Evolutionary conservation across 169 alveolate genomes (phyloP), one percentile per base, ranked within the genome.

Genomic region (Plasmodium berghei): DNA sequence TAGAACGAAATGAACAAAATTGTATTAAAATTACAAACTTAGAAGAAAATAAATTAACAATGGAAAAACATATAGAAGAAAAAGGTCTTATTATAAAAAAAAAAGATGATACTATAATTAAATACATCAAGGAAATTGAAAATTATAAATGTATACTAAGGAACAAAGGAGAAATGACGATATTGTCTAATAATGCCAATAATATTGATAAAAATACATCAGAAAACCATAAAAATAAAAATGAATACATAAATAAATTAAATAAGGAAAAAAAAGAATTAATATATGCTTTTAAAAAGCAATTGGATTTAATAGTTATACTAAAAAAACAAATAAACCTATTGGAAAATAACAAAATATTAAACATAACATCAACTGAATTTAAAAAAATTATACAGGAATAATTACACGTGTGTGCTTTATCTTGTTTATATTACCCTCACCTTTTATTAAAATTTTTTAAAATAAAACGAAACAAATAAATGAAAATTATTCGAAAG

Each of bases 261-360:
- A n/a, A 22, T 9, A 75, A 28, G 34, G 89, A 75, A 75, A 75
- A 75, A 49, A 75, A 75, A 54, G 89, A 75, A 75, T 58, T 75
- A 67, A 75, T 63, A 49, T 64, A 75, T 64, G 89, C 75, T 20
- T 75, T 75, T 45, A 75, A 75, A 75, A 75, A 75, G 40, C 89
- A 75, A 58, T 67, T 75, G 8, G 89, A 75, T 8, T 45, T 75
- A 40, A 75, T 75, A 49, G 77, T 75, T 34, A 75, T 75, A 52
- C 67, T 75, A 55, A 75, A 75, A 75, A 75, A 75, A 45, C 89
- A 75, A 64, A 75, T 75, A 6, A 75, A 67, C 64, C 75, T 75
- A 22, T 56, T 75, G 49, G 77, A 75, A 75, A 75, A 64, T 45
- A 75, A 75, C 42, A 75, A 75, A 75, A 75, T 75, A 22, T 46